These are phyloP conservation scores for Candida broadrunensis DNA, from an alignment of 805 yeast genomes.

Conservation along the genomic window DNA sequence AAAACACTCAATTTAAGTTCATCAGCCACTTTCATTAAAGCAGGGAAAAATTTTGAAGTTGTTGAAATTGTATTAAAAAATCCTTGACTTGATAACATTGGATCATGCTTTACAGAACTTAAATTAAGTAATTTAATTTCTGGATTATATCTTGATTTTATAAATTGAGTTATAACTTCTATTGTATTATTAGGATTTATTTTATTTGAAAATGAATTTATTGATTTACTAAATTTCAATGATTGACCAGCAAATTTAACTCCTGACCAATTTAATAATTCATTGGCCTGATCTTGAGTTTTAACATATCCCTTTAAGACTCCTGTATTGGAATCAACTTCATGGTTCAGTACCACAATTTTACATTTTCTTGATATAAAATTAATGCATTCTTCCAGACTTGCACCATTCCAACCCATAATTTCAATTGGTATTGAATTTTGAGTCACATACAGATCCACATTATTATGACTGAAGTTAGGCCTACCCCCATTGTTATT, in stretches of 20 bases:
- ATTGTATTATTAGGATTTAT: conserved; percentile 43
- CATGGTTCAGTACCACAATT: conserved; percentile 50
- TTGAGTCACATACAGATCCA: conserved; percentile 24
- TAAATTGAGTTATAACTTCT: conserved; percentile 56
- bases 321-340: conserved; percentile 47
- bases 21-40: conserved; percentile 77
- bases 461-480: conserved; percentile 18
- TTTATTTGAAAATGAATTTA: conserved; percentile 12
- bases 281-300: conserved; percentile 53
- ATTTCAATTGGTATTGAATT: conserved; percentile 56
- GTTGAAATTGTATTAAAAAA: conserved; percentile 60
- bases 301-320: conserved; percentile 59
- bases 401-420: conserved; percentile 79
- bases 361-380: conserved; percentile 70
- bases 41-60: conserved; percentile 82
- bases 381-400: conserved; percentile 61
- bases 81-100: conserved; percentile 55
- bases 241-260: conserved; percentile 75
- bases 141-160: conserved; percentile 66
- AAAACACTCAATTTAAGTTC: conserved; percentile 56
- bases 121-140: conserved; percentile 66
- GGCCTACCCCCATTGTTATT: conserved; percentile 10
- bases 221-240: conserved; percentile 48
- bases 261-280: conserved; percentile 64
- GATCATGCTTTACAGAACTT: conserved; percentile 62